These are phyloP conservation scores for Ceratonia siliqua DNA, from an alignment of 306 rosid species.

Conservation along the genomic window DNA sequence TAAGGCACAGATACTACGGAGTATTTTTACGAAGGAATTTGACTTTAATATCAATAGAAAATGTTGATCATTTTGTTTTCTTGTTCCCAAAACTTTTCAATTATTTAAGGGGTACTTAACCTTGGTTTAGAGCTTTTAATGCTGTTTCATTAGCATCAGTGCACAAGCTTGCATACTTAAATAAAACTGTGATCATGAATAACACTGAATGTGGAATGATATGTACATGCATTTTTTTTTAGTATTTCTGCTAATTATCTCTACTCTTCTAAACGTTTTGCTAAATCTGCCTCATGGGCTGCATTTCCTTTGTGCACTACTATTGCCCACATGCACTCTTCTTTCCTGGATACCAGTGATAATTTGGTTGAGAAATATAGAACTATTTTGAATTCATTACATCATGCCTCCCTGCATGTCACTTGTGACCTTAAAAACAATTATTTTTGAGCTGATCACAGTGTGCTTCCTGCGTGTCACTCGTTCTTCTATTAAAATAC, in stretches of 20 bases:
- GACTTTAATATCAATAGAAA: not conserved
- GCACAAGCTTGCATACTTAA: not conserved
- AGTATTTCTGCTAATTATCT: conserved; percentile 8
- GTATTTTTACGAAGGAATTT: conserved; percentile 51
- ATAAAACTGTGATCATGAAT: no score
- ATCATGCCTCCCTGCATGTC: conserved; percentile 25
- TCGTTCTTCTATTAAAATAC: conserved; percentile 8
- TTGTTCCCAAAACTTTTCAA: not conserved
- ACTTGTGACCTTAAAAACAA: conserved; percentile 14
- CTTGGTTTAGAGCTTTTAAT: not conserved
- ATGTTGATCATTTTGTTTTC: conserved; percentile 2
- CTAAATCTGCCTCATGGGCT: not conserved
- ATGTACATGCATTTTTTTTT: not conserved
- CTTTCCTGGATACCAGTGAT: not conserved
- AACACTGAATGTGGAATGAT: not conserved
- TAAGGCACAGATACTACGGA: conserved; percentile 27
- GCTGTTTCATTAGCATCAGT: not conserved
- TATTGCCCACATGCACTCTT: not conserved
- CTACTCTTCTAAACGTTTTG: conserved; percentile 4
- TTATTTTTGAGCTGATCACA: not conserved
- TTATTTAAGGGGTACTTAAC: not conserved
- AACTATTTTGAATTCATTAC: not conserved
- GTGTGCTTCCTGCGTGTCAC: conserved; percentile 8
- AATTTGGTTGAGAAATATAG: conserved; percentile 13
- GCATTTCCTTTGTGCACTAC: conserved; percentile 12